A percentile compares a stretch with the other conserved stretches of the same genome.
Conservation (phyloP, 768 basidiomycete species). For the Holtermanniella nyarrowii region DNA sequence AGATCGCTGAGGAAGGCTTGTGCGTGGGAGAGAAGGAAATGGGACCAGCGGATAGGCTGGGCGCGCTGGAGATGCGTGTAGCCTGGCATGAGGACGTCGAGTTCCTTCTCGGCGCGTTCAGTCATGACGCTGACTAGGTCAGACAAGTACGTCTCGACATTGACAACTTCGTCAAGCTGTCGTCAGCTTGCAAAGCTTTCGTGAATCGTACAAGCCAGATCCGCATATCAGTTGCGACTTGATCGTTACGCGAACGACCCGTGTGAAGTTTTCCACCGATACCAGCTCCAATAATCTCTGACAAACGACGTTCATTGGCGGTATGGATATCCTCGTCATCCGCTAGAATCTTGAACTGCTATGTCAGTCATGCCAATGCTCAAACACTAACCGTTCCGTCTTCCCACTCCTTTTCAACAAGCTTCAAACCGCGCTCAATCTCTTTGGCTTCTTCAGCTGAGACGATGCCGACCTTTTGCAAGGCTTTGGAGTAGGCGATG, state of each 20-base stretch:
- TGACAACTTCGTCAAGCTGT: constrained; percentile 56
- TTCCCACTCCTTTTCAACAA: constrained; percentile 77
- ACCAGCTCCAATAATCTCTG: constrained; percentile 76
- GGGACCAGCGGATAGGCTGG: constrained; percentile 98
- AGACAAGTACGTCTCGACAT: constrained; percentile 59
- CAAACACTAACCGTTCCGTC: constrained; percentile 52
- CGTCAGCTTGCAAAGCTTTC: not conserved
- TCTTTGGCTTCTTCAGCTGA: constrained; percentile 63
- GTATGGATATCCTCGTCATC: constrained; percentile 99
- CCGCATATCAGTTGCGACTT: constrained; percentile 97
- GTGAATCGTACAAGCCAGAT: constrained; percentile 59
- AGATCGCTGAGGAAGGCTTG: constrained; percentile 86
- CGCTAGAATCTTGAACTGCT: constrained; percentile 61
- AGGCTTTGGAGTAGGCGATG: constrained; percentile 86
- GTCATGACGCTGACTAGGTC: constrained; percentile 78
- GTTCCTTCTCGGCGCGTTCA: constrained; percentile 86
- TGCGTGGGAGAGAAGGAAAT: constrained; percentile 87
- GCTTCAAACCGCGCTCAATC: constrained; percentile 55
- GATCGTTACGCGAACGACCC: constrained; percentile 92
- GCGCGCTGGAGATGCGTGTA: constrained; percentile 97
- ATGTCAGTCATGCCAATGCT: not conserved
- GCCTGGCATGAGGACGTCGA: constrained; percentile 80
- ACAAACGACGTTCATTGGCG: constrained; percentile 88
- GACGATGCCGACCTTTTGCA: constrained; percentile 67
- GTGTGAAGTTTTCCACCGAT: constrained; percentile 94